Evolutionary conservation across 2,329 filamentous ascomycete genomes (phyloP), one percentile per base, ranked within the genome.

Genomic region (Xylariomycetidae sp.): DNA sequence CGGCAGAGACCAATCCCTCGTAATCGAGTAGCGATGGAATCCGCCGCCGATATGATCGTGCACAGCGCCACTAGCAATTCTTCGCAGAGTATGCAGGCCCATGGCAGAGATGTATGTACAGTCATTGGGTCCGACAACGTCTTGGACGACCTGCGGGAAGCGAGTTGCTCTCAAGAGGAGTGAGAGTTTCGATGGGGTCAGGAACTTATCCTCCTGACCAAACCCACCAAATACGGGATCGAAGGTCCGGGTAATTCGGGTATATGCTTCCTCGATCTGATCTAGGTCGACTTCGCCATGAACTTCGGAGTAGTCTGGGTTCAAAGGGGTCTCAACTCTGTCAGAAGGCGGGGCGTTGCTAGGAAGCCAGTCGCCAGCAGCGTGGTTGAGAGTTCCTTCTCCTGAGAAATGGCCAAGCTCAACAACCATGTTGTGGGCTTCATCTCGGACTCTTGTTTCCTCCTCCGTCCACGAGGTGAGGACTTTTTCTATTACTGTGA

Each of bases 1-100:
- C 9, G 92, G 92, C 29, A 97, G 67, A 42, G 84, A 86, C 92
- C 92, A 98, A 61, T 97, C 86, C 11, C 80, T 69, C 0, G 90
- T 97, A 6, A 94, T 84, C 11, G 88, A 94, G 56, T 94, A 96
- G 32, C 90, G 77, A 22, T 70, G 64, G 46, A 79, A 78, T 4
- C 75, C 75, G 6, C 64, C 66, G 2, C 72, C 71, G 7, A 79
- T 54, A 36, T 79, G 75, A 38, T 80, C 75, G 33, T 69, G 62
- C 40, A 80, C 49, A 4, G 69, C 72, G 31, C 74, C 68, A 31
- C 72, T 65, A 2, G 67, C 62, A 11, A 97, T 92, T 38, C 79
- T 80, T 25, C 85, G 74, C 30, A 98, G 64, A 0, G 89, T 96
- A 37, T 82, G 74, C 15, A 94, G 59, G 1, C 84, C 87, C 80